phyloP scores from a whole-genome alignment of 306 rosid genomes.

The Pueraria montana region DNA sequence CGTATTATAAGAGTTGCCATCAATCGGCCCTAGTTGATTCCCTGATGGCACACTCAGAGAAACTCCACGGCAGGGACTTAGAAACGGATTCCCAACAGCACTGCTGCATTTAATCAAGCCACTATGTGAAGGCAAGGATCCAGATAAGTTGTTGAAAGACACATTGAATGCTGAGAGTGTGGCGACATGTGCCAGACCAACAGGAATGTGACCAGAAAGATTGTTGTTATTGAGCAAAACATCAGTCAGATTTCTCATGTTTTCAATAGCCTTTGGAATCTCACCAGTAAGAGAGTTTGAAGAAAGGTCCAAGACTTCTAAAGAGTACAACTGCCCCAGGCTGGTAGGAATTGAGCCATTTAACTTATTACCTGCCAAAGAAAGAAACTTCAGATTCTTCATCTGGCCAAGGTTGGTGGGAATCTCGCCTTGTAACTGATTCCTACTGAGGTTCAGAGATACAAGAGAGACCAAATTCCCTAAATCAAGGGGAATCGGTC shows the following conservation, averaged over 20 bases:
- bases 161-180: constrained; percentile 79
- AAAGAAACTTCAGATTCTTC: constrained; percentile 67
- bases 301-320: constrained; percentile 84
- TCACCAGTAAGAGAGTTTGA: constrained; percentile 77
- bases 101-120: constrained; percentile 74
- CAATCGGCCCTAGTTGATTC: constrained; percentile 60
- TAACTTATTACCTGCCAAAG: constrained; percentile 74
- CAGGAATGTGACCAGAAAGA: constrained; percentile 86
- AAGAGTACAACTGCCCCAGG: constrained; percentile 71
- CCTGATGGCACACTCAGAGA: constrained; percentile 60
- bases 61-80: constrained; percentile 65
- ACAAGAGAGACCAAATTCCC: constrained; percentile 67
- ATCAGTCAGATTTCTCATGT: constrained; percentile 67
- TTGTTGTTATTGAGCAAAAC: constrained; percentile 81
- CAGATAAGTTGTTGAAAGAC: constrained; percentile 94
- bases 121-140: constrained; percentile 72
- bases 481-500: constrained; percentile 61
- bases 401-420: constrained; percentile 72
- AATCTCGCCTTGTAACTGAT: constrained; percentile 68
- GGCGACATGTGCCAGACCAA: constrained; percentile 76
- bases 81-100: constrained; percentile 82
- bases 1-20: constrained; percentile 52
- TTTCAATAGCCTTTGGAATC: constrained; percentile 74
- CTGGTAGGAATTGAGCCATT: constrained; percentile 72
- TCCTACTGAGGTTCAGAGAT: constrained; percentile 76